phyloP scores from a whole-genome alignment of 352 stramenopile genomes.

The Phytophthora brassicae region DNA sequence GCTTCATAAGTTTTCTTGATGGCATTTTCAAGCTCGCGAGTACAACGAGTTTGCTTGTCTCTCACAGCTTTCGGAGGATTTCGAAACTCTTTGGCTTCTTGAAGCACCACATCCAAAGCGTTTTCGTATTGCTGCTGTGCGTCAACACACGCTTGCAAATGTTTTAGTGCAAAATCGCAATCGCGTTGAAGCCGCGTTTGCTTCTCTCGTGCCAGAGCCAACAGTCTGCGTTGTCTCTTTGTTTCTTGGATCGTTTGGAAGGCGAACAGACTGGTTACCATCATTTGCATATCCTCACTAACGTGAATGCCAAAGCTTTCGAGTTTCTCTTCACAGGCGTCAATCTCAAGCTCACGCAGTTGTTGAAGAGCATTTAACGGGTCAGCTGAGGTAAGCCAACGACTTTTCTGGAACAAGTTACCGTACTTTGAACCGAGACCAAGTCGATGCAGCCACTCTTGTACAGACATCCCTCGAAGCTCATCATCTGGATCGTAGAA shows the following conservation, averaged over 20 bases:
- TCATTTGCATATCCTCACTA: constrained; percentile 43
- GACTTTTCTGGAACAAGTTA: constrained; percentile 46
- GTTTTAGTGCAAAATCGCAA: constrained; percentile 38
- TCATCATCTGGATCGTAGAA: constrained; percentile 68
- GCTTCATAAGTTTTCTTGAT: constrained; percentile 19
- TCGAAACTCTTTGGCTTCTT: constrained; percentile 62
- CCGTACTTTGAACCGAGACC: constrained; percentile 54
- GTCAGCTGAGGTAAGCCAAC: constrained; percentile 11
- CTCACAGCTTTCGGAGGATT: constrained; percentile 58
- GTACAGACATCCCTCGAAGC: constrained; percentile 46
- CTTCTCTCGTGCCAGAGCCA: constrained; percentile 16
- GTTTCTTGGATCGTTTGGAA: constrained; percentile 40
- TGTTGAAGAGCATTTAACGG: constrained; percentile 13
- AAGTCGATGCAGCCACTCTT: constrained; percentile 62
- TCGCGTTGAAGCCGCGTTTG: constrained; percentile 30
- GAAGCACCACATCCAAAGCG: constrained; percentile 41
- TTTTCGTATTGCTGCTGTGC: constrained; percentile 22
- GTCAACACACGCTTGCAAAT: constrained; percentile 31
- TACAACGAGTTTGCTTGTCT: constrained; percentile 33
- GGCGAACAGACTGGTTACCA: constrained; percentile 62
- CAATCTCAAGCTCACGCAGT: constrained; percentile 26
- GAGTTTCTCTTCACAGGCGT: constrained; percentile 33
- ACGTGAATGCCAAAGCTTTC: constrained; percentile 43
- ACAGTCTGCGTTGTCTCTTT: constrained; percentile 23
- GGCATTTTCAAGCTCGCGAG: constrained; percentile 36